These are phyloP conservation scores for Solanum dulcamara DNA, from an alignment of 257 asterid genomes.

Conservation along the genomic window DNA sequence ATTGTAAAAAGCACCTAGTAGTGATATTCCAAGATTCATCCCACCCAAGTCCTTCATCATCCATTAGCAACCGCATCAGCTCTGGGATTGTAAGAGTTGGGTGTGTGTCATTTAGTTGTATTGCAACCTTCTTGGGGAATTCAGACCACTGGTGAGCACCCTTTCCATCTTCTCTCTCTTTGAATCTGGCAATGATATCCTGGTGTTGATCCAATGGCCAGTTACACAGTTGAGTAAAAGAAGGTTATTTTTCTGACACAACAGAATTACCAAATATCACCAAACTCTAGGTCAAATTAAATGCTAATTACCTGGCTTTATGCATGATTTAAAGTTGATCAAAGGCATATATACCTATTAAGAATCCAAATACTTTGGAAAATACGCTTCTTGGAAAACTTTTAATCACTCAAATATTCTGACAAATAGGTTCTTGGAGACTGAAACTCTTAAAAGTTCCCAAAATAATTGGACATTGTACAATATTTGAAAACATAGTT, in stretches of 20 bases:
- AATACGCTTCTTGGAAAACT: neutral
- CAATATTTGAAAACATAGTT: neutral
- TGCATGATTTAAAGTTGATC: neutral
- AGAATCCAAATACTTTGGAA: neutral
- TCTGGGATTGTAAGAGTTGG: conserved; percentile 98
- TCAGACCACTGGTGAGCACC: conserved; percentile 58
- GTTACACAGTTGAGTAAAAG: neutral
- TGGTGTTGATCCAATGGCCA: conserved; percentile 13
- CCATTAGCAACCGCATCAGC: conserved; percentile 94
- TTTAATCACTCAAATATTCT: neutral
- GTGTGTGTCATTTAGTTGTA: conserved; percentile 96
- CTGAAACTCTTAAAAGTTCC: neutral
- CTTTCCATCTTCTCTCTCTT: conserved; percentile 54
- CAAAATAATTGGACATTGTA: neutral
- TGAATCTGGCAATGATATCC: conserved; percentile 88
- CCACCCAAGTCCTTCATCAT: conserved; percentile 92
- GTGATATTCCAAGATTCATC: conserved; percentile 97
- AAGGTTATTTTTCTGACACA: neutral
- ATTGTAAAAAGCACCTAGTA: conserved; percentile 42
- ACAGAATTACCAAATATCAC: neutral
- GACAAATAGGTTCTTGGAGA: neutral
- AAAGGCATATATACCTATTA: neutral
- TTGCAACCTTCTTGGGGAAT: conserved; percentile 88
- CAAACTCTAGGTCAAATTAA: neutral
- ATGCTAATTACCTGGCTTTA: neutral